These are phyloP conservation scores for Venturia aucupariae DNA, from an alignment of 2,329 filamentous ascomycete genomes.

Conservation along the genomic window DNA sequence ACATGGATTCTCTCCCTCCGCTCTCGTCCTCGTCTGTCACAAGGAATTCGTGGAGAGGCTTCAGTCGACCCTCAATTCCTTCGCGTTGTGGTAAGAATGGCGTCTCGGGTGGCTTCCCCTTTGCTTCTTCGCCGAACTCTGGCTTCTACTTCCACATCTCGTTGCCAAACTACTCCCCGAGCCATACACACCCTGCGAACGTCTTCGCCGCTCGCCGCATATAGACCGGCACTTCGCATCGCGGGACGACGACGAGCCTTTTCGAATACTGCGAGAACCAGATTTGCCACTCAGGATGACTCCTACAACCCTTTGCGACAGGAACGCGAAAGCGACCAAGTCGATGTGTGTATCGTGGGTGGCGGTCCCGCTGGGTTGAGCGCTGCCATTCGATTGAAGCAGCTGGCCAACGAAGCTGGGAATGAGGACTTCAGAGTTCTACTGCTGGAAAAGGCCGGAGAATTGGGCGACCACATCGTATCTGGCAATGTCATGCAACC, in stretches of 20 bases:
- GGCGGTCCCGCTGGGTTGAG: conserved; percentile 90
- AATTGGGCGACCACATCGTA: conserved; percentile 88
- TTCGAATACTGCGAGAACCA: conserved; percentile 19
- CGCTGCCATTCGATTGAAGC: conserved; percentile 89
- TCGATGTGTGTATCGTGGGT: conserved; percentile 94
- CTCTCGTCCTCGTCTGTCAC: background rate
- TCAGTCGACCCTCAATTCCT: background rate
- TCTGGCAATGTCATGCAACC: conserved; percentile 95
- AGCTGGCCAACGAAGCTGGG: conserved; percentile 85
- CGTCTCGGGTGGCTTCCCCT: conserved; percentile 2
- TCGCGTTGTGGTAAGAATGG: background rate
- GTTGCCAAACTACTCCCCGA: background rate
- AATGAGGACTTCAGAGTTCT: conserved; percentile 94
- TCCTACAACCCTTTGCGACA: conserved; percentile 41
- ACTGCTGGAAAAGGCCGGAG: conserved; percentile 87
- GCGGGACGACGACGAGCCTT: conserved; percentile 30
- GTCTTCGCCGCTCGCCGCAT: conserved; percentile 13
- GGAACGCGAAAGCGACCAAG: conserved; percentile 84
- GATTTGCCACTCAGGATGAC: conserved; percentile 23
- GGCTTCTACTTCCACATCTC: background rate
- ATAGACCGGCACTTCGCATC: conserved; percentile 27
- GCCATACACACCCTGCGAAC: background rate
- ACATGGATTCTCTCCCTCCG: background rate
- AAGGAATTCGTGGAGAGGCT: background rate
- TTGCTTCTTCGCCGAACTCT: background rate